These are phyloP conservation scores for Gaeumannomyces tritici DNA, from an alignment of 2,329 filamentous ascomycete genomes.

Conservation along the genomic window DNA sequence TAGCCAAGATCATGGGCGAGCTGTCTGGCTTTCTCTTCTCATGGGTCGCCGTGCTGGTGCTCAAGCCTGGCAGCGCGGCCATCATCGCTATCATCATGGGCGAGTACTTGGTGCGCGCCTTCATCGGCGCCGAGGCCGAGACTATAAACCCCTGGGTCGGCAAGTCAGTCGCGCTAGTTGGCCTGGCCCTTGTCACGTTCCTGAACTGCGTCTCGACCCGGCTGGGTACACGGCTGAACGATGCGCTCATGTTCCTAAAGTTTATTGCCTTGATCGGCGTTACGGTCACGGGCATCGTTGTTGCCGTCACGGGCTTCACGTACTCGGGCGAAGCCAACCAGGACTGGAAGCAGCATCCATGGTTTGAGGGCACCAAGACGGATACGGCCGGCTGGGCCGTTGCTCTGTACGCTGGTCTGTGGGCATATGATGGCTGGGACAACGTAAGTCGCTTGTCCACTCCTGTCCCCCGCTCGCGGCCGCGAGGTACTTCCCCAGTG, in stretches of 20 bases:
- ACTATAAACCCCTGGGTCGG: conserved; percentile 78
- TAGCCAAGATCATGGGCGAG: conserved; percentile 95
- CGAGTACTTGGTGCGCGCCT: conserved; percentile 86
- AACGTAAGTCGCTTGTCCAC: conserved; percentile 55
- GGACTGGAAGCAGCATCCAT: conserved; percentile 79
- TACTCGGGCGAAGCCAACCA: conserved; percentile 63
- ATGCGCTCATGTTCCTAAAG: conserved; percentile 95
- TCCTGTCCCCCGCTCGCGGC: neutral
- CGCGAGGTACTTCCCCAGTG: neutral
- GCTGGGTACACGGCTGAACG: conserved; percentile 76
- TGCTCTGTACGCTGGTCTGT: conserved; percentile 87
- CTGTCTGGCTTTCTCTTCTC: conserved; percentile 89
- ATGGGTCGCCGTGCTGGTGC: conserved; percentile 87
- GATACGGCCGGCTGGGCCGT: conserved; percentile 85
- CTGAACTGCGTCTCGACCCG: conserved; percentile 88
- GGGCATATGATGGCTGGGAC: conserved; percentile 99
- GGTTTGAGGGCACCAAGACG: conserved; percentile 79
- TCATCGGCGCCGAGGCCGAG: conserved; percentile 77
- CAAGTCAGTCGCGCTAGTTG: conserved; percentile 75
- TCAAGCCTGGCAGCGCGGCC: conserved; percentile 87
- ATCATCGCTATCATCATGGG: conserved; percentile 98
- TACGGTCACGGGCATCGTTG: conserved; percentile 79
- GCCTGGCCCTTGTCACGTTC: conserved; percentile 66
- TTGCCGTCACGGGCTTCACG: conserved; percentile 77
- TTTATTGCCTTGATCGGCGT: conserved; percentile 83